Conservation (phyloP, 176 grass and related monocot genomes). For the Carex cristatella region DNA sequence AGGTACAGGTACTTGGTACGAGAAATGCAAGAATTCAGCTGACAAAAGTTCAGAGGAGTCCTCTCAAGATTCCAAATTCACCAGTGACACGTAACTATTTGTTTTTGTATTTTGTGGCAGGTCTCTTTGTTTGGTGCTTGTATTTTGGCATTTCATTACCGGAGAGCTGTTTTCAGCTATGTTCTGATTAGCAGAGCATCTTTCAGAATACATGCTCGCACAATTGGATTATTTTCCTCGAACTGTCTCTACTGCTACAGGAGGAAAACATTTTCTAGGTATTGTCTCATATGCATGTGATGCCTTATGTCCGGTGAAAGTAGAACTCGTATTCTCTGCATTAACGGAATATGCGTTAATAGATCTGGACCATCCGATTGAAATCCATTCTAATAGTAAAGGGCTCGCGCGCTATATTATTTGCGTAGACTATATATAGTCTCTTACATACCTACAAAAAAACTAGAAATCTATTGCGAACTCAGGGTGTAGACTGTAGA, state of each 20-base stretch:
- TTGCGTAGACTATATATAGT: too few relatives aligned
- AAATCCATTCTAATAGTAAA: too few relatives aligned
- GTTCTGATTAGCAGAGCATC: background rate
- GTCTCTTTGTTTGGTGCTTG: constrained; percentile 9
- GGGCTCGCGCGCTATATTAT: too few relatives aligned
- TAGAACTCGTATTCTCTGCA: too few relatives aligned
- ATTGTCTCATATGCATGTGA: background rate
- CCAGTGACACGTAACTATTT: background rate
- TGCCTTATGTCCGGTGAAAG: too few relatives aligned
- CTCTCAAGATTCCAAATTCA: constrained; percentile 27
- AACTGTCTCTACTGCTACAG: too few relatives aligned
- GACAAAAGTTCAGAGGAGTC: constrained; percentile 18
- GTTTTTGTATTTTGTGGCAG: constrained; percentile 18
- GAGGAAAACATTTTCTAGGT: background rate
- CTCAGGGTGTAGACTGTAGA: too few relatives aligned
- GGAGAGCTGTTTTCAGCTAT: background rate
- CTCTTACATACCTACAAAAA: too few relatives aligned
- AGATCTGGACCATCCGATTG: too few relatives aligned
- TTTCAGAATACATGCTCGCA: background rate
- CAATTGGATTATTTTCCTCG: background rate
- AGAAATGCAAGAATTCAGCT: constrained; percentile 18
- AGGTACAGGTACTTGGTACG: background rate
- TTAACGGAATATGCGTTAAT: too few relatives aligned
- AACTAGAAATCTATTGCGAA: too few relatives aligned
- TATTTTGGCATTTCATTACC: background rate